phyloP scores from a whole-genome alignment of 1,284 basidiomycete species.

The Rhodotorula sp. region DNA sequence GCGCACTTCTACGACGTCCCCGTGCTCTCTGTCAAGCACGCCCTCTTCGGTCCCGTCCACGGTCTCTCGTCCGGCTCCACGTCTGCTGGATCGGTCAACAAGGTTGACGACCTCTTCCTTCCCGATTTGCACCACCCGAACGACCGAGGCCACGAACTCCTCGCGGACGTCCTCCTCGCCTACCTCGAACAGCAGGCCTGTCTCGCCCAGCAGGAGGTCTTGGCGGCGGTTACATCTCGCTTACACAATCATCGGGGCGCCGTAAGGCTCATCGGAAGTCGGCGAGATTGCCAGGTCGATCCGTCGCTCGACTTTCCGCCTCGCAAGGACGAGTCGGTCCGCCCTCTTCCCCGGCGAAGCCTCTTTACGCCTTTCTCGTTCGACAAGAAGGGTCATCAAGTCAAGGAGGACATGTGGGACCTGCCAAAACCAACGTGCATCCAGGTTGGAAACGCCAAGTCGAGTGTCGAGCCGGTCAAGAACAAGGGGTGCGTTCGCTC shows the following conservation, averaged over 20 bases:
- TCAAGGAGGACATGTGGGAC: not conserved
- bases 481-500: conserved; percentile 16
- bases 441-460: conserved; percentile 30
- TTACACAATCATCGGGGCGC: not conserved
- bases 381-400: not conserved
- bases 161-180: conserved; percentile 77
- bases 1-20: conserved; percentile 41
- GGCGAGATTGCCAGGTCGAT: not conserved
- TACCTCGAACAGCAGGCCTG: conserved; percentile 87
- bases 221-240: not conserved
- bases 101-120: conserved; percentile 57
- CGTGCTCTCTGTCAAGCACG: conserved; percentile 35
- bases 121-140: conserved; percentile 77
- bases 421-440: conserved; percentile 20
- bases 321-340: conserved; percentile 12
- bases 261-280: rapidly evolving
- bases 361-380: conserved; percentile 26
- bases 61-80: not conserved
- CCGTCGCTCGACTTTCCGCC: conserved; percentile 16
- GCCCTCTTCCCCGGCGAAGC: conserved; percentile 14
- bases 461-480: conserved; percentile 5
- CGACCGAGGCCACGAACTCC: conserved; percentile 70
- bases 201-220: conserved; percentile 48
- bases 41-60: conserved; percentile 27
- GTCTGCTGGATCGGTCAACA: not conserved